Evolutionary conservation across 345 rosid species (phyloP).

Genomic region (Pugionium cornutum): DNA sequence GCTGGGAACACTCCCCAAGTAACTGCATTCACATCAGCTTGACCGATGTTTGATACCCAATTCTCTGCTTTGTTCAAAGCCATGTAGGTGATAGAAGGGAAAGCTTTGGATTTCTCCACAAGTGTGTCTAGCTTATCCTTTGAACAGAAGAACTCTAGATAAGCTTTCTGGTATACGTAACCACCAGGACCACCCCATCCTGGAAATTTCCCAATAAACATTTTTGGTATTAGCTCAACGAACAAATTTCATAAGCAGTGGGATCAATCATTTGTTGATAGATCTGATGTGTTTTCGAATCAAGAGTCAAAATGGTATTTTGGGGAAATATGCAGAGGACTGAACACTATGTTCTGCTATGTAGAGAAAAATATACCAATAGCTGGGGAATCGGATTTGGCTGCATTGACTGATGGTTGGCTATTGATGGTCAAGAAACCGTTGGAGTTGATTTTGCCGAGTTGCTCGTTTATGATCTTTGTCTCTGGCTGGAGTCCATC

Average conservation of each 20-base stretch:
- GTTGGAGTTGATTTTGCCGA: slow-evolving; percentile 77
- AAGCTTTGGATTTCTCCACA: slow-evolving; percentile 67
- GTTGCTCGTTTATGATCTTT: slow-evolving; percentile 79
- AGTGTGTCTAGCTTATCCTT: slow-evolving; percentile 60
- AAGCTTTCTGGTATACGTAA: slow-evolving; percentile 92
- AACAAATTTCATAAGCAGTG: background rate
- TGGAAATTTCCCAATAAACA: slow-evolving; percentile 36
- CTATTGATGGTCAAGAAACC: slow-evolving; percentile 95
- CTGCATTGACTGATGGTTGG: slow-evolving; percentile 93
- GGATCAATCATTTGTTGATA: background rate
- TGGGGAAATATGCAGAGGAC: background rate
- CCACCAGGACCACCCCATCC: slow-evolving; percentile 99
- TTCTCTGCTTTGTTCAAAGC: slow-evolving; percentile 68
- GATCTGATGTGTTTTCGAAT: background rate
- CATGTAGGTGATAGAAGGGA: slow-evolving; percentile 61
- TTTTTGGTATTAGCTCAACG: background rate
- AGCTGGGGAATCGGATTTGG: slow-evolving; percentile 72
- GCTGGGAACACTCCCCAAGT: slow-evolving; percentile 98
- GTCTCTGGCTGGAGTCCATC: slow-evolving; percentile 96
- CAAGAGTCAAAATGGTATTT: background rate
- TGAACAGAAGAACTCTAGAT: slow-evolving; percentile 93
- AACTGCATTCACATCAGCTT: slow-evolving; percentile 73
- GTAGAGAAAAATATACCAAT: slow-evolving; percentile 56
- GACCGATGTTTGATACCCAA: slow-evolving; percentile 57
- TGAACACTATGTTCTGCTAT: background rate